These are phyloP conservation scores for Massarina eburnea DNA, from an alignment of 2,329 filamentous ascomycete genomes.

Conservation along the genomic window DNA sequence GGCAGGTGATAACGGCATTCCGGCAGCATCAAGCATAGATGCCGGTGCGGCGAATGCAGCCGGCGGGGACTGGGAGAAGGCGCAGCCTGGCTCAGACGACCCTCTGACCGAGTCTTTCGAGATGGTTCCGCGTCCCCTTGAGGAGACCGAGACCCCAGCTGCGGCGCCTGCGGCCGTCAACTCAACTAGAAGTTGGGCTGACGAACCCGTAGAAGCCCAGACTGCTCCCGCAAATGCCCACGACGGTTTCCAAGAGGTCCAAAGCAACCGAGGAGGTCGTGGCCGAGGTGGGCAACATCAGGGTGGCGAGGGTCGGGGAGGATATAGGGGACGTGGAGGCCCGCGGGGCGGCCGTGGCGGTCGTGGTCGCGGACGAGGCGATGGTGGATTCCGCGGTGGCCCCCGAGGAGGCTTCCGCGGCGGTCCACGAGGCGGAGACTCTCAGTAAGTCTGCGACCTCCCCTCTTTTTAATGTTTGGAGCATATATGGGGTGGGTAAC, in stretches of 20 bases:
- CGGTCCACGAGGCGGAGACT: constrained; percentile 25
- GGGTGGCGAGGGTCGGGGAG: constrained; percentile 53
- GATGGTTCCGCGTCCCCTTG: constrained; percentile 70
- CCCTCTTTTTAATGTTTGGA: constrained; percentile 15
- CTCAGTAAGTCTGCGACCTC: constrained; percentile 10
- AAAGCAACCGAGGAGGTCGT: constrained; percentile 44
- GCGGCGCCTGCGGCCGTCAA: constrained; percentile 54
- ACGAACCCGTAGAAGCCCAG: constrained; percentile 55
- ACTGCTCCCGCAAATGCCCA: constrained; percentile 43
- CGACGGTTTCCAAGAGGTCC: constrained; percentile 75
- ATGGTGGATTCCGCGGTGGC: constrained; percentile 39
- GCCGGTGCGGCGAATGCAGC: constrained; percentile 53
- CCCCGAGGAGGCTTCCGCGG: constrained; percentile 47
- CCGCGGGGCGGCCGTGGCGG: constrained; percentile 41
- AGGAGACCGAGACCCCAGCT: constrained; percentile 71
- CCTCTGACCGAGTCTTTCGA: constrained; percentile 70
- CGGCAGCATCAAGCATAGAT: constrained; percentile 44
- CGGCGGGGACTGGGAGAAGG: constrained; percentile 68
- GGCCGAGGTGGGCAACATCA: constrained; percentile 52
- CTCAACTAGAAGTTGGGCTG: constrained; percentile 78
- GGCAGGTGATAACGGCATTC: constrained; percentile 29
- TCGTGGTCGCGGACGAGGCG: constrained; percentile 48
- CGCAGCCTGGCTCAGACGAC: constrained; percentile 50
- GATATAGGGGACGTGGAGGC: constrained; percentile 53
- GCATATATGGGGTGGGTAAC: constrained; percentile 12